Evolutionary conservation across 1,284 basidiomycete genomes (phyloP).

Genomic region (Trametes polyzona): DNA sequence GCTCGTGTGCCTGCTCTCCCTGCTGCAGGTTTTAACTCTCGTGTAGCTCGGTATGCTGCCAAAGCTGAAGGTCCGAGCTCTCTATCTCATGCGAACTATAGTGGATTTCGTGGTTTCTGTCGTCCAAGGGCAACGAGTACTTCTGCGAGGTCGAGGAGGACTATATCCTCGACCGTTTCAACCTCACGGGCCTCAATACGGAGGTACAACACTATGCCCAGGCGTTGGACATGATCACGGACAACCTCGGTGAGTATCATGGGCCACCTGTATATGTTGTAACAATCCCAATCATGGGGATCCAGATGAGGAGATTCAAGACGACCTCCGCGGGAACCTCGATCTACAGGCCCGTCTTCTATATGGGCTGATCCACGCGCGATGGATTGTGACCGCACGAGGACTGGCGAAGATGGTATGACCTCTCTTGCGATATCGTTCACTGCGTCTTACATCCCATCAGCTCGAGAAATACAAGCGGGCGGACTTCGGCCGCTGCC

Average conservation of each 20-base stretch:
- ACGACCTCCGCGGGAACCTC: slow-evolving; percentile 78
- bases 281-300: too few species aligned
- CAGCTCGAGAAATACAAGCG: slow-evolving; percentile 97
- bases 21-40: slow-evolving; percentile 7
- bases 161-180: slow-evolving; percentile 98
- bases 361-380: slow-evolving; percentile 95
- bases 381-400: slow-evolving; percentile 94
- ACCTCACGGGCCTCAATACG: slow-evolving; percentile 95
- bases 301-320: slow-evolving; percentile 78
- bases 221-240: slow-evolving; percentile 95
- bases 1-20: slow-evolving; percentile 17
- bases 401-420: slow-evolving; percentile 94
- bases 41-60: slow-evolving; percentile 41
- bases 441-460: slow-evolving; percentile 11
- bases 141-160: slow-evolving; percentile 99
- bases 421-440: background rate
- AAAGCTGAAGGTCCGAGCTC: background rate
- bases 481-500: slow-evolving; percentile 95
- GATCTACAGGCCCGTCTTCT: slow-evolving; percentile 89
- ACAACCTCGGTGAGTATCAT: slow-evolving; percentile 84
- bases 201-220: slow-evolving; percentile 96
- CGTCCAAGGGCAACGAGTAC: slow-evolving; percentile 97
- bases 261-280: background rate
- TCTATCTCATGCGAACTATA: slow-evolving; percentile 33
- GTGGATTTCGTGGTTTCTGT: slow-evolving; percentile 99